Conservation (phyloP, 352 stramenopile species). For the Labyrinthula sp. region DNA sequence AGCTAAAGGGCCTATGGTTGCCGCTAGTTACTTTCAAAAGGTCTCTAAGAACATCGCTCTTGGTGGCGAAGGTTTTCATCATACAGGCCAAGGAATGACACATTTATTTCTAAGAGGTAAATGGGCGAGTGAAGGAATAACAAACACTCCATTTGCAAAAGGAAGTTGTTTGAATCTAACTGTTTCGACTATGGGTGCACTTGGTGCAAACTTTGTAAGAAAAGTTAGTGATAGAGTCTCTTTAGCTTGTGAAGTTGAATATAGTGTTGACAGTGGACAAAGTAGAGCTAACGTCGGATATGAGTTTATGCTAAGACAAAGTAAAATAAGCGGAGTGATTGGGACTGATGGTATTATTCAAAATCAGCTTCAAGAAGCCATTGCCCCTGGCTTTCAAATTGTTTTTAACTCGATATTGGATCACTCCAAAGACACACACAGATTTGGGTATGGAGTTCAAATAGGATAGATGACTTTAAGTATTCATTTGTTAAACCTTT, state of each 20-base stretch:
- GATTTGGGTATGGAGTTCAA: slow-evolving; percentile 64
- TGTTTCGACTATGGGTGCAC: slow-evolving; percentile 49
- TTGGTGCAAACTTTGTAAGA: slow-evolving; percentile 57
- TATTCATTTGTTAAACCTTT: too few species aligned
- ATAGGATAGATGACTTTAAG: slow-evolving; percentile 41
- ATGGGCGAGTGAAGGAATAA: slow-evolving; percentile 59
- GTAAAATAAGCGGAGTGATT: slow-evolving; percentile 52
- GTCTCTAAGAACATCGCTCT: slow-evolving; percentile 50
- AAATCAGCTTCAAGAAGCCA: slow-evolving; percentile 51
- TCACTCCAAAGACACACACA: slow-evolving; percentile 60
- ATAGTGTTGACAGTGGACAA: slow-evolving; percentile 55
- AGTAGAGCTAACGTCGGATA: slow-evolving; percentile 52
- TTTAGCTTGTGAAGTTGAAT: slow-evolving; percentile 56
- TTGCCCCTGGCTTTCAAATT: slow-evolving; percentile 59
- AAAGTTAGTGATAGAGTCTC: slow-evolving; percentile 54
- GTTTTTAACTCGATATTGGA: slow-evolving; percentile 55
- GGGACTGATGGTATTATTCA: slow-evolving; percentile 39
- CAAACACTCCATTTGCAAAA: too few species aligned
- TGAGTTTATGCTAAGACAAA: slow-evolving; percentile 56
- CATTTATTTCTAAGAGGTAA: slow-evolving; percentile 37
- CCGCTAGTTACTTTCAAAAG: slow-evolving; percentile 59
- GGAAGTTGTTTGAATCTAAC: too few species aligned
- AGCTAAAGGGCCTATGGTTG: slow-evolving; percentile 55
- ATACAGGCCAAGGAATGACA: slow-evolving; percentile 15
- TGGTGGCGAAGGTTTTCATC: slow-evolving; percentile 40